Percentiles rank a stretch among this genome's conserved stretches.
Evolutionary conservation across 805 yeast species (phyloP).

Genomic region (Lipomyces spencermartinsiae): DNA sequence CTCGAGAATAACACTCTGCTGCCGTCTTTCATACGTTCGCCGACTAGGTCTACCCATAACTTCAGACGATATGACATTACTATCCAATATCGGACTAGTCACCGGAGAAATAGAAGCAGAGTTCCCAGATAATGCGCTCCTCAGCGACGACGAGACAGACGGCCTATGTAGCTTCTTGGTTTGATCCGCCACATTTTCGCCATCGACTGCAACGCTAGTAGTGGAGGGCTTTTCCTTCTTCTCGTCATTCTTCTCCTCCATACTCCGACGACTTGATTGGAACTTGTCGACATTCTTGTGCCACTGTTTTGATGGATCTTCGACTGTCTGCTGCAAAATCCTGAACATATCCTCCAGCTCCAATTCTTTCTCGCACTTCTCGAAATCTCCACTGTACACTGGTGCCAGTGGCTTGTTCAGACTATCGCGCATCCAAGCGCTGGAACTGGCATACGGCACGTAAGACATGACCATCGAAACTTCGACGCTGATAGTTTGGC

Average conservation of each 20-base stretch:
- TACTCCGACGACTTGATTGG: background rate
- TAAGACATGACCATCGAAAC: conserved; percentile 34
- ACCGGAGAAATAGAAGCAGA: conserved; percentile 1
- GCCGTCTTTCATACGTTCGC: conserved; percentile 1
- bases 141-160: conserved; percentile 6
- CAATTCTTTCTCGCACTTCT: conserved; percentile 16
- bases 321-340: conserved; percentile 33
- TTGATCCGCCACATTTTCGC: background rate
- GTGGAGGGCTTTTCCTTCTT: background rate
- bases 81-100: conserved; percentile 6
- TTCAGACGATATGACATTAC: background rate
- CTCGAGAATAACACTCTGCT: conserved; percentile 20
- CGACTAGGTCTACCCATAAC: background rate
- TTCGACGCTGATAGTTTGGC: conserved; percentile 35
- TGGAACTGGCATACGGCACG: conserved; percentile 27
- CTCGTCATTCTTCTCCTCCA: background rate
- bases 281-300: background rate
- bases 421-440: conserved; percentile 30
- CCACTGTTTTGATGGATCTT: conserved; percentile 33
- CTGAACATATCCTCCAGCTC: conserved; percentile 25
- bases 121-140: background rate
- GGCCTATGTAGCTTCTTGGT: background rate
- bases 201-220: background rate
- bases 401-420: conserved; percentile 34
- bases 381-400: conserved; percentile 29